Conservation (phyloP, 805 yeast genomes). For the Yamadazyma ubonensis region DNA sequence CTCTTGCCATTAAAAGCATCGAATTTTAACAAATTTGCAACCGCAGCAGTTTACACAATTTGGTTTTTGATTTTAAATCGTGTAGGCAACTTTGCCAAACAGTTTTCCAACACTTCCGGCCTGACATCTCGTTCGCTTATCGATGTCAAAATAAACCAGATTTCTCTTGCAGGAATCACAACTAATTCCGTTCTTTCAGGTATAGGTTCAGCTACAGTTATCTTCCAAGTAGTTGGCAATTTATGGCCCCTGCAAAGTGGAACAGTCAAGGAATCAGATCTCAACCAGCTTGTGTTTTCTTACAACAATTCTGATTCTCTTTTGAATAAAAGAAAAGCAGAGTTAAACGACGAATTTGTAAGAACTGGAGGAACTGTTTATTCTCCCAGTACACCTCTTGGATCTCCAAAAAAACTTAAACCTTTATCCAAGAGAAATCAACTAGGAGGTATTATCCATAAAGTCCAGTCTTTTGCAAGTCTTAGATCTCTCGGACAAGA, state of each 20-base stretch:
- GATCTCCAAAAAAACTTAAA: conserved; percentile 5
- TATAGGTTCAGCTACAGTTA: conserved; percentile 50
- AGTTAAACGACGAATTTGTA: conserved; percentile 23
- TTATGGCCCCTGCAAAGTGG: neutral
- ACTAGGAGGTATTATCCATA: conserved; percentile 33
- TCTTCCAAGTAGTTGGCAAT: conserved; percentile 23
- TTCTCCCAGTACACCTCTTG: conserved; percentile 11
- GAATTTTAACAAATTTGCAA: conserved; percentile 1
- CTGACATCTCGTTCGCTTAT: conserved; percentile 24
- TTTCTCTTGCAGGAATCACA: conserved; percentile 50
- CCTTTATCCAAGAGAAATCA: conserved; percentile 16
- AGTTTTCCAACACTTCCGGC: neutral
- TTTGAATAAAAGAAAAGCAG: conserved; percentile 30
- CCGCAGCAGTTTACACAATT: conserved; percentile 11
- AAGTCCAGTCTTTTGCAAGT: conserved; percentile 43
- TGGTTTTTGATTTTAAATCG: conserved; percentile 38
- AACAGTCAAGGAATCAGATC: conserved; percentile 28
- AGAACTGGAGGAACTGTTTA: conserved; percentile 27
- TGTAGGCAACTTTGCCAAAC: conserved; percentile 24
- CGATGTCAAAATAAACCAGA: conserved; percentile 45
- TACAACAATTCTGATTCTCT: conserved; percentile 42
- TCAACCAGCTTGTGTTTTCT: conserved; percentile 35
- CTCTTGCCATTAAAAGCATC: conserved; percentile 19
- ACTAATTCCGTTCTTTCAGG: conserved; percentile 52
- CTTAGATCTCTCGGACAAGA: conserved; percentile 19